Evolutionary conservation across 768 basidiomycete species (phyloP).

Genomic region (Tricholoma hemisulphureum): DNA sequence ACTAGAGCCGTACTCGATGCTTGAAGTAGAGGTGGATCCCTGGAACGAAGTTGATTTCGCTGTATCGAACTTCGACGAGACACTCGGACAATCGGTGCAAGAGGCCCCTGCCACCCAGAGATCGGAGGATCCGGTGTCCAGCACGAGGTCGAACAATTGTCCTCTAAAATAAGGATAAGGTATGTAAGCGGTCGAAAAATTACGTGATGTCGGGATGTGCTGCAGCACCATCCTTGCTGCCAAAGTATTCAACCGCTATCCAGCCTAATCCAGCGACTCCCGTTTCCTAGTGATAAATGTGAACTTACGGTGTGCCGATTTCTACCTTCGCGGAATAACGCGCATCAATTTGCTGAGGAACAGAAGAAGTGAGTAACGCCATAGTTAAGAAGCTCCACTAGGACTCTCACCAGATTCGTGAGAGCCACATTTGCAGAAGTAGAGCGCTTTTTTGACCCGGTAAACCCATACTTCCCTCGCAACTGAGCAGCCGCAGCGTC

Average conservation of each 20-base stretch:
- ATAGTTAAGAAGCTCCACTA: neutral
- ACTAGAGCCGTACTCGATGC: constrained; percentile 72
- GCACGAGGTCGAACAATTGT: constrained; percentile 72
- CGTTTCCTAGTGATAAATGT: too few relatives aligned
- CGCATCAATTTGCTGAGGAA: constrained; percentile 46
- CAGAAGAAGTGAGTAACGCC: neutral
- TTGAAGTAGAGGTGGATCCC: neutral
- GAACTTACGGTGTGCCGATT: constrained; percentile 64
- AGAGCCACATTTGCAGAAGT: neutral
- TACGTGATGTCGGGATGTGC: neutral
- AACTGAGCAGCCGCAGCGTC: neutral
- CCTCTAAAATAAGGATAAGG: constrained; percentile 37
- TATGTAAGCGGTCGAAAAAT: neutral
- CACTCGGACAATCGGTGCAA: constrained; percentile 30
- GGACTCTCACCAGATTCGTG: neutral
- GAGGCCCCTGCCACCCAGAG: constrained; percentile 73
- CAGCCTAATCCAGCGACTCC: too few relatives aligned
- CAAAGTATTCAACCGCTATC: too few relatives aligned
- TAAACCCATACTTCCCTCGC: neutral
- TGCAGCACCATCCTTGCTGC: too few relatives aligned
- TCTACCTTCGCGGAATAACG: constrained; percentile 55
- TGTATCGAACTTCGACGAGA: neutral
- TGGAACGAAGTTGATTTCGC: neutral
- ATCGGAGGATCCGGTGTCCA: constrained; percentile 92
- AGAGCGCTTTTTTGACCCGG: neutral